Conservation (phyloP, 2,329 filamentous ascomycete species). For the Aspergillus sp. region DNA sequence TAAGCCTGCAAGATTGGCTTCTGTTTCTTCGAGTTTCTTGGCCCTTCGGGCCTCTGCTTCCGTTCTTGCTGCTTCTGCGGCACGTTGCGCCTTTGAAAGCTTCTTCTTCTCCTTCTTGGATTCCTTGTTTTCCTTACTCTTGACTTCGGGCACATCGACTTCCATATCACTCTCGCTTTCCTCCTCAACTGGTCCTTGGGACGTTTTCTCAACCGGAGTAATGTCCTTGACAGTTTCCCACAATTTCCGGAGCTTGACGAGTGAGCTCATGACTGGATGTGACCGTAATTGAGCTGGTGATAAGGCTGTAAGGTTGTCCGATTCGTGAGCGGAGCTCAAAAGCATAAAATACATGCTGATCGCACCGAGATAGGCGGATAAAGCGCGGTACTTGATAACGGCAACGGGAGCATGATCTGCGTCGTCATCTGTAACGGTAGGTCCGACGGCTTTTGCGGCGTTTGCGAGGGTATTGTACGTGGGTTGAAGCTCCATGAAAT, state of each 20-base stretch:
- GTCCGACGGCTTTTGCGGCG: constrained; percentile 59
- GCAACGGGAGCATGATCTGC: constrained; percentile 51
- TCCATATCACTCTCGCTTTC: constrained; percentile 24
- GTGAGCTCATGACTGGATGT: constrained; percentile 83
- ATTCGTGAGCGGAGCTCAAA: constrained; percentile 73
- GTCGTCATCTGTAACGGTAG: constrained; percentile 35
- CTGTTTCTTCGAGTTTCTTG: constrained; percentile 55
- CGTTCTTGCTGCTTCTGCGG: constrained; percentile 54
- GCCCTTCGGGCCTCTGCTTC: constrained; percentile 55
- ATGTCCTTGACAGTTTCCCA: constrained; percentile 75
- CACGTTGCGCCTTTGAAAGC: constrained; percentile 50
- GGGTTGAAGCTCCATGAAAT: constrained; percentile 70
- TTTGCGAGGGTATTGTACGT: constrained; percentile 59
- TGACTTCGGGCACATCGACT: constrained; percentile 21
- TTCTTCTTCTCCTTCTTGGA: constrained; percentile 43
- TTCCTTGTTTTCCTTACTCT: constrained; percentile 39
- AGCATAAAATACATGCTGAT: constrained; percentile 94
- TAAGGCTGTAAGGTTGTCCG: constrained; percentile 58
- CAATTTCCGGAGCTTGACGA: constrained; percentile 75
- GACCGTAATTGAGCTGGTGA: constrained; percentile 79
- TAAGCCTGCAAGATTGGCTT: constrained; percentile 73
- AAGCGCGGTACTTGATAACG: constrained; percentile 72
- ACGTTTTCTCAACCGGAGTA: constrained; percentile 46
- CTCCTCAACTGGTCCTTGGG: constrained; percentile 1
- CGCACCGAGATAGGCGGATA: constrained; percentile 82